Evolutionary conservation across 148 eudicot genomes (phyloP).

Genomic region (Linanthus parryae): DNA sequence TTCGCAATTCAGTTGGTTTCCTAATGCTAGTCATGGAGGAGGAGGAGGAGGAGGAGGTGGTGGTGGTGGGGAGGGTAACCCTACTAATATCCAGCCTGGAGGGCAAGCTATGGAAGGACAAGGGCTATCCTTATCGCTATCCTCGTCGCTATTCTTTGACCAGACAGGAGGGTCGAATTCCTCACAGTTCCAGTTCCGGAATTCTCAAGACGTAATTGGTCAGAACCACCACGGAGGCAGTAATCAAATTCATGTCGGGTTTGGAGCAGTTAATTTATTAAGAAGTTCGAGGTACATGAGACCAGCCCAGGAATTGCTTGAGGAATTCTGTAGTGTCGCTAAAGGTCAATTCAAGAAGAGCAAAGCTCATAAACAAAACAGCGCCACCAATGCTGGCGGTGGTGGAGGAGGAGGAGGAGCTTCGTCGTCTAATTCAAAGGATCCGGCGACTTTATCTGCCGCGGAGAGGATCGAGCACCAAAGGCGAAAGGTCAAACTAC

Average conservation of each 20-base stretch:
- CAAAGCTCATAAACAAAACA: constrained; percentile 25
- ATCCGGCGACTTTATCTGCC: constrained; percentile 52
- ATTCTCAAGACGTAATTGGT: too few species aligned
- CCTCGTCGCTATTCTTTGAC: constrained; percentile 59
- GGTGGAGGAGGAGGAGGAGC: constrained; percentile 24
- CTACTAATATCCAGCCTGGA: too few species aligned
- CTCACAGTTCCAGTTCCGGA: constrained; percentile 30
- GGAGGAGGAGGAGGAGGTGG: too few species aligned
- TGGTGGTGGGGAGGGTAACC: too few species aligned
- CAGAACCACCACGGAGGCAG: too few species aligned
- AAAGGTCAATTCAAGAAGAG: constrained; percentile 52
- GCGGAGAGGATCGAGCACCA: constrained; percentile 81
- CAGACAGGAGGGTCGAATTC: constrained; percentile 25
- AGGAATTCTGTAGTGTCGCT: constrained; percentile 84
- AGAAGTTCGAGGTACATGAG: constrained; percentile 65
- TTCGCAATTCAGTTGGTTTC: constrained; percentile 39
- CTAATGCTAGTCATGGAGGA: too few species aligned
- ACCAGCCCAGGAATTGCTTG: constrained; percentile 69
- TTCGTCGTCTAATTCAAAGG: constrained; percentile 38
- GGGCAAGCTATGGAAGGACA: constrained; percentile 61
- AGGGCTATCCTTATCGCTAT: constrained; percentile 68
- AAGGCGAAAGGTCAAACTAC: constrained; percentile 85
- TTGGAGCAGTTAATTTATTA: constrained; percentile 46
- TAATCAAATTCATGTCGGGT: constrained; percentile 49
- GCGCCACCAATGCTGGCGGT: constrained; percentile 27